Base-by-base conservation (phyloP, 1,284 basidiomycete genomes). In the Cronartium quercuum region DNA sequence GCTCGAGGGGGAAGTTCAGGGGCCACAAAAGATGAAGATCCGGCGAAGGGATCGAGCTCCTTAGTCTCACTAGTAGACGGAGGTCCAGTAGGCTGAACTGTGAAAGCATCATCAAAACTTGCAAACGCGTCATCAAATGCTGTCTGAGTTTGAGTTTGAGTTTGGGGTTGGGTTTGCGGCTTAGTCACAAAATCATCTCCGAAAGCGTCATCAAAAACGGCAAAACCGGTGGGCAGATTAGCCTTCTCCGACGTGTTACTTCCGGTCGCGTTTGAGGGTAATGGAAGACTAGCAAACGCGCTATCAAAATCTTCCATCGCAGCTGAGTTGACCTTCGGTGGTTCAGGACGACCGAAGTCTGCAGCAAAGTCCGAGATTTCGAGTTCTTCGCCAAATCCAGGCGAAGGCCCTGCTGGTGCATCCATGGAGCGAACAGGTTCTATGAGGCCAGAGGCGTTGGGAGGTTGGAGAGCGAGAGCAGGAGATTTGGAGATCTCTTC, bases 91-190 rank as follows among this genome's bases (percentile, higher is more conserved):
- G 42, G 2, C 4, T 40, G 35, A 38, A 35, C 15, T 42, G 60
- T 62, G 40, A 71, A 44, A 38, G 55, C 4, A 42, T 64, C 37
- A 41, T 73, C 62, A 24, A 73, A 73, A 42, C 55, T 62, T 0
- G 62, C n/a, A 65, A 73, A 73, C 12, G 70, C 63, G 47, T 73
- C 70, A 37, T 73, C 70, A 66, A 73, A 73, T 18, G 51, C 70
- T 1, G 47, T 29, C 44, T 44, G 24, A 55, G 13, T n/a, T n/a
- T n/a, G n/a, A n/a, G n/a, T n/a, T n/a, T 67, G 18, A 35, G n/a
- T 35, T 51, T 38, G 40, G 63, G 58, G 21, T 71, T 44, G 18
- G 37, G 61, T 15, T 29, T 24, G 35, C 24, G 21, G 21, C 18
- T 5, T 64, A 7, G 7, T 41, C 5, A 63, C 6, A 21, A 15